These are phyloP conservation scores for Salvia sclarea DNA, from an alignment of 305 asterid species.

Conservation along the genomic window DNA sequence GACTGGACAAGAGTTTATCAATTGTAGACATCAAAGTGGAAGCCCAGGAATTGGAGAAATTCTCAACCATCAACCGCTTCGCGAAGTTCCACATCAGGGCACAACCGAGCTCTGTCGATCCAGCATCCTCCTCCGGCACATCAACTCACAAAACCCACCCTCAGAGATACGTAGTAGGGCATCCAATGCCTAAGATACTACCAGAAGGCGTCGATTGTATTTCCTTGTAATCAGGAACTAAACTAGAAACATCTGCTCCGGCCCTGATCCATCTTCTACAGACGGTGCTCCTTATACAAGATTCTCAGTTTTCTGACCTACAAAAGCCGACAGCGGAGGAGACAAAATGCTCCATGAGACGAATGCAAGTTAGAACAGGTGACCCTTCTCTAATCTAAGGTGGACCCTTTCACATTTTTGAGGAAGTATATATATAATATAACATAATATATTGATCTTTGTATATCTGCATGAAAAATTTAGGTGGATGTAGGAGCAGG, in stretches of 20 bases:
- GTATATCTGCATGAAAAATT: conserved; percentile 39
- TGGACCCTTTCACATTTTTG: conserved; percentile 37
- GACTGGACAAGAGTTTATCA: conserved; percentile 52
- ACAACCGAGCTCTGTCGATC: conserved; percentile 32
- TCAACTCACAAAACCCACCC: conserved; percentile 31
- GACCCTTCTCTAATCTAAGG: conserved; percentile 40
- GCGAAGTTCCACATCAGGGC: conserved; percentile 55
- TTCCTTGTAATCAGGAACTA: conserved; percentile 45
- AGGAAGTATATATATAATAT: conserved; percentile 33
- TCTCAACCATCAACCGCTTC: conserved; percentile 54
- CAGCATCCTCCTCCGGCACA: conserved; percentile 42
- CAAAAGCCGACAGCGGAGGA: conserved; percentile 28
- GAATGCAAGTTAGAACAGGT: conserved; percentile 34
- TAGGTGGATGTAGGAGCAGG: conserved; percentile 38
- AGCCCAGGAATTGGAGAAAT: conserved; percentile 53
- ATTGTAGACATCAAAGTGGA: conserved; percentile 47
- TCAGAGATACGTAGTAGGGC: conserved; percentile 51
- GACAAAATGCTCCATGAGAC: conserved; percentile 15
- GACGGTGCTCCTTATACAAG: background rate
- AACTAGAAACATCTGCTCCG: background rate
- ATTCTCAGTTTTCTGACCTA: conserved; percentile 14
- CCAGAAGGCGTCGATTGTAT: conserved; percentile 52
- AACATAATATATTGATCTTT: conserved; percentile 31
- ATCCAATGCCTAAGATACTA: conserved; percentile 53
- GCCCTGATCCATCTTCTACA: conserved; percentile 10